A percentile compares a stretch with the other conserved stretches of the same genome.
Evolutionary conservation across 345 rosid genomes (phyloP).

Genomic region (Eucalyptus urophylla): DNA sequence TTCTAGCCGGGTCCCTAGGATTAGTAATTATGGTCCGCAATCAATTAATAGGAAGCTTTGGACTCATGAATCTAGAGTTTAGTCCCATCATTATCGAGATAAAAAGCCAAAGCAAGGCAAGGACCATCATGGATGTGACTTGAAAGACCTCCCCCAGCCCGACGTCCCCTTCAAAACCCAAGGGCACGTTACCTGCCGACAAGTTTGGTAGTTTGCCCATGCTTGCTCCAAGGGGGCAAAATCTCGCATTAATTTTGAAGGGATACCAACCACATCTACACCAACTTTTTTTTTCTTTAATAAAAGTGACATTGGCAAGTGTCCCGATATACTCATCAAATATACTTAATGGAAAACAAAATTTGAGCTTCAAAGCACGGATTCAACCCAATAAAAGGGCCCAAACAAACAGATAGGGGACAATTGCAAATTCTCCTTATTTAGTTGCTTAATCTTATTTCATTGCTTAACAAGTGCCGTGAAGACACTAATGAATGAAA

Average conservation of each 20-base stretch:
- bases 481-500: neutral
- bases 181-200: neutral
- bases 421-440: neutral
- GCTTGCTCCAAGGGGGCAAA: neutral
- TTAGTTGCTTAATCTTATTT: neutral
- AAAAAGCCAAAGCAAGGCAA: neutral
- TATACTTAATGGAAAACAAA: neutral
- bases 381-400: neutral
- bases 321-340: neutral
- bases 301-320: neutral
- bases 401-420: neutral
- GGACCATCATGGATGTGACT: neutral
- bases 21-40: neutral
- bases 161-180: neutral
- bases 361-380: neutral
- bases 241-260: neutral
- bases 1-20: neutral
- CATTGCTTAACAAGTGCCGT: neutral
- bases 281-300: neutral
- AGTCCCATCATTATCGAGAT: neutral
- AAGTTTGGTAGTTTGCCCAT: neutral
- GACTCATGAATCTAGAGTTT: neutral
- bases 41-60: neutral
- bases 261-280: neutral
- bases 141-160: neutral